Percentiles rank a stretch among this genome's conserved stretches.
These are phyloP conservation scores for Trichoderma sp. DNA, from an alignment of 2,329 filamentous ascomycete species.

Conservation along the genomic window DNA sequence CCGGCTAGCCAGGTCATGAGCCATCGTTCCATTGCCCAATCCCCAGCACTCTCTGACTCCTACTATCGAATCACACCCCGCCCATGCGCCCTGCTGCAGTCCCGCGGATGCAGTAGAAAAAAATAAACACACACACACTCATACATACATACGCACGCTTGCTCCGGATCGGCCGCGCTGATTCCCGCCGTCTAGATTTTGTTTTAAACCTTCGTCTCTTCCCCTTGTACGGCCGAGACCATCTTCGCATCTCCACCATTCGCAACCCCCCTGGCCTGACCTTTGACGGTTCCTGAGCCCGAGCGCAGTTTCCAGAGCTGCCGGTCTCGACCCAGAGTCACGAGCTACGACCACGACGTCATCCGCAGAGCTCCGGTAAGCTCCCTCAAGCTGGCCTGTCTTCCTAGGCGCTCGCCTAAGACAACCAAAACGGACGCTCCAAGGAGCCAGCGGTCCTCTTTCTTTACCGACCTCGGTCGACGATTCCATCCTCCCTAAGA, in stretches of 20 bases:
- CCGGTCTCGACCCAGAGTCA: constrained; percentile 29
- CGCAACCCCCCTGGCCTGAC: constrained; percentile 29
- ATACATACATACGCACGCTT: neutral
- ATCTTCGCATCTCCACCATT: constrained; percentile 26
- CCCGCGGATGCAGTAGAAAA: constrained; percentile 19
- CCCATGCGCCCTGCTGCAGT: constrained; percentile 25
- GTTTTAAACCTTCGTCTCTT: neutral
- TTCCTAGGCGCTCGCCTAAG: constrained; percentile 38
- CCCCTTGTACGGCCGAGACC: constrained; percentile 1
- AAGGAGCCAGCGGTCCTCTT: constrained; percentile 50
- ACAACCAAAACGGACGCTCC: constrained; percentile 54
- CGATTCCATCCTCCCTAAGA: constrained; percentile 58
- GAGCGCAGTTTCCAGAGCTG: constrained; percentile 28
- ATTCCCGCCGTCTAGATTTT: constrained; percentile 23
- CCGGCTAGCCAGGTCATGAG: neutral
- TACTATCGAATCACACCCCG: constrained; percentile 15
- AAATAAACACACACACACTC: neutral
- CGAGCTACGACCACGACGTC: constrained; percentile 30
- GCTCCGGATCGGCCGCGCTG: constrained; percentile 25
- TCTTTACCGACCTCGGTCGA: constrained; percentile 54
- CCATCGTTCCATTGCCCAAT: neutral
- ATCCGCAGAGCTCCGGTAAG: constrained; percentile 31
- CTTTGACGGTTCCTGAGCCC: constrained; percentile 8
- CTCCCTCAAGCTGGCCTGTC: constrained; percentile 33
- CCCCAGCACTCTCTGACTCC: neutral